phyloP scores from a whole-genome alignment of 2,329 filamentous ascomycete species.

The Trichophyton benhamiae region DNA sequence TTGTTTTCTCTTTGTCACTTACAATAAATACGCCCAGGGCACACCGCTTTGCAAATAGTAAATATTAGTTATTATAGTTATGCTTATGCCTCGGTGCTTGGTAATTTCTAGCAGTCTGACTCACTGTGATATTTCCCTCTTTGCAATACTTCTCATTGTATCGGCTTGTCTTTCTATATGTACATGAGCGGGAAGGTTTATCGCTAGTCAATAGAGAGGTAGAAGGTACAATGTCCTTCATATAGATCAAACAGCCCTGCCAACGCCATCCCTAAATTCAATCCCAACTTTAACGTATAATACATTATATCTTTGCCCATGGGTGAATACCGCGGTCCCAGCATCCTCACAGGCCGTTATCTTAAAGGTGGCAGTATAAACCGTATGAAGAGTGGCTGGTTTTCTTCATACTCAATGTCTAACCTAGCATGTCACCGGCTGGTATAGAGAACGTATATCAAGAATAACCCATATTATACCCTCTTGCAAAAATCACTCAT shows the following conservation, averaged over 20 bases:
- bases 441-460: no score
- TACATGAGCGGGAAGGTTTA: background rate
- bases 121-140: background rate
- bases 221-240: background rate
- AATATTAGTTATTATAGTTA: conserved; percentile 1
- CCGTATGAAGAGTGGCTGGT: no score
- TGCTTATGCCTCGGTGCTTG: background rate
- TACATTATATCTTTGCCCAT: background rate
- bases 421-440: no score
- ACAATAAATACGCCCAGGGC: background rate
- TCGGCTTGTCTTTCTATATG: background rate
- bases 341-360: no score
- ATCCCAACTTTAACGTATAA: background rate
- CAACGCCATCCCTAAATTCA: background rate
- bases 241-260: background rate
- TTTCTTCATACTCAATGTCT: no score
- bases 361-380: no score
- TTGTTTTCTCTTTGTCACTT: background rate
- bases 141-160: background rate
- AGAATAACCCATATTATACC: no score
- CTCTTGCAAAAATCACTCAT: no score
- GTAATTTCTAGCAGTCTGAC: background rate
- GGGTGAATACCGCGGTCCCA: no score
- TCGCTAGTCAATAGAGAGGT: background rate
- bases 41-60: background rate